Percentiles rank a stretch among this genome's conserved stretches.
Evolutionary conservation across 176 grass and related monocot species (phyloP).

Genomic region (Saccharum officinarum): DNA sequence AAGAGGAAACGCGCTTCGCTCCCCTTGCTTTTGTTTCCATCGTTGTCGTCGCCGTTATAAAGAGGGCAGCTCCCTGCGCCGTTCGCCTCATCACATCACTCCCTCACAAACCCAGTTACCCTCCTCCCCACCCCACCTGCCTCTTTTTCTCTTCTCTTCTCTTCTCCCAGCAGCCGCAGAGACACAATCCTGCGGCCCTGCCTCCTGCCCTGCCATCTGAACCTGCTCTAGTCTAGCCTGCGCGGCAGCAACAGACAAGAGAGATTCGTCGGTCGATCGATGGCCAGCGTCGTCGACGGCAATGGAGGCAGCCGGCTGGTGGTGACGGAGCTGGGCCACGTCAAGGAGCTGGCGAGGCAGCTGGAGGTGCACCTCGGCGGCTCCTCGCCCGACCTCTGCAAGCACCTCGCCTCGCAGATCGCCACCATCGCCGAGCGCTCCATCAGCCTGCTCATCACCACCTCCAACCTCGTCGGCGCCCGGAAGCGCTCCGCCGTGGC

Average conservation of each 20-base stretch:
- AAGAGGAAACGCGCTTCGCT: no score
- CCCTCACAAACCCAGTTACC: no score
- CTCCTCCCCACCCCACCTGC: no score
- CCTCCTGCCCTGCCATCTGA: not conserved
- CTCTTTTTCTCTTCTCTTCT: no score
- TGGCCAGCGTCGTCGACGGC: constrained; percentile 12
- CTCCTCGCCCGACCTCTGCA: constrained; percentile 42
- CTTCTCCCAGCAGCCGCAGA: no score
- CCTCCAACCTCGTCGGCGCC: not conserved
- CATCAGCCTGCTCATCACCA: constrained; percentile 44
- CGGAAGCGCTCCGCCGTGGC: constrained; percentile 4
- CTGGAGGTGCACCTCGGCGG: constrained; percentile 44
- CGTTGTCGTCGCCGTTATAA: no score
- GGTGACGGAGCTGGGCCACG: constrained; percentile 47
- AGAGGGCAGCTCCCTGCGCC: no score
- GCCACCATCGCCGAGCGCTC: constrained; percentile 43
- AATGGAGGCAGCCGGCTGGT: constrained; percentile 41
- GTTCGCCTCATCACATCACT: no score
- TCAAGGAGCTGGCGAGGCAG: constrained; percentile 54
- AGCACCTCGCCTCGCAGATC: constrained; percentile 49
- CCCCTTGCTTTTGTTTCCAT: no score
- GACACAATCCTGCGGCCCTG: no score
- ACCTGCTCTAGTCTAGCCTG: no score
- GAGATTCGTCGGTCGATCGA: not conserved
- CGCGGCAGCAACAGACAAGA: not conserved